Evolutionary conservation across 73 alveolate species (phyloP).

Genomic region (Durusdinium trenchii): DNA sequence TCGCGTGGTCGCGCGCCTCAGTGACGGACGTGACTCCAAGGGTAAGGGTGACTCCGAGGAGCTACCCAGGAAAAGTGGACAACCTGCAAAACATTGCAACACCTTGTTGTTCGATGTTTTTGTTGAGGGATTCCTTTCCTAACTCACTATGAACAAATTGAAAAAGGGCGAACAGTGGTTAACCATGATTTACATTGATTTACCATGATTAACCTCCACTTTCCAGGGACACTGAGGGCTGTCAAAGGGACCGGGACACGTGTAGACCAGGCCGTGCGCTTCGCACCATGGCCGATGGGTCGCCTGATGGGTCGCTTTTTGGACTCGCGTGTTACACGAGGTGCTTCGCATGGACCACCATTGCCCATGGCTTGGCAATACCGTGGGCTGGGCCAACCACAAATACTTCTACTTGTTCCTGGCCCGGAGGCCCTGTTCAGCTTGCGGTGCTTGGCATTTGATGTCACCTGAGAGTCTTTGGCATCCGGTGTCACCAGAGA

Average conservation of each 20-base stretch:
- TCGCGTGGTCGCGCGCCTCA: constrained; percentile 31
- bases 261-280: too few relatives aligned
- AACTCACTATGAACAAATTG: too few relatives aligned
- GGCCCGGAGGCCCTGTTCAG: constrained; percentile 26
- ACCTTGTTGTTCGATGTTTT: too few relatives aligned
- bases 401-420: constrained; percentile 97
- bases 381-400: constrained; percentile 97
- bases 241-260: too few relatives aligned
- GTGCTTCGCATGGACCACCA: constrained; percentile 97
- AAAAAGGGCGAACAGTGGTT: too few relatives aligned
- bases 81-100: too few relatives aligned
- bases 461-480: neutral
- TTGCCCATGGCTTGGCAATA: constrained; percentile 96
- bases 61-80: too few relatives aligned
- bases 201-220: too few relatives aligned
- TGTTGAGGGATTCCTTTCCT: too few relatives aligned
- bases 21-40: neutral
- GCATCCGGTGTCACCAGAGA: neutral
- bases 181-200: too few relatives aligned
- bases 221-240: too few relatives aligned
- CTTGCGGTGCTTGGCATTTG: neutral
- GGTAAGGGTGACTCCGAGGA: too few relatives aligned
- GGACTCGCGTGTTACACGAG: neutral
- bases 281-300: neutral
- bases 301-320: neutral